phyloP scores from a whole-genome alignment of 1,284 basidiomycete genomes.

The Austropuccinia psidii region DNA sequence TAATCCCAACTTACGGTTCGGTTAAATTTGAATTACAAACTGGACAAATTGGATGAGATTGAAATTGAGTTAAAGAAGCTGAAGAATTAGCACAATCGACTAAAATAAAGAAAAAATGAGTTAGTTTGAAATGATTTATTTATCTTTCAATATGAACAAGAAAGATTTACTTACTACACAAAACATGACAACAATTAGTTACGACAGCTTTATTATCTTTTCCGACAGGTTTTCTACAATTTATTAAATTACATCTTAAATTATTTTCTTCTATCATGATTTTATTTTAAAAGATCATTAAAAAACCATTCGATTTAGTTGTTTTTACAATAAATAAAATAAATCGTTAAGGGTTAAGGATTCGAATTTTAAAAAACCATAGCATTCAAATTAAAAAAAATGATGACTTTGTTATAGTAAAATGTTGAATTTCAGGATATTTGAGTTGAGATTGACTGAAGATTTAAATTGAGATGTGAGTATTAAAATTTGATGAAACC shows the following conservation, averaged over 20 bases:
- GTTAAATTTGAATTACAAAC: background rate
- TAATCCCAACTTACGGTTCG: background rate
- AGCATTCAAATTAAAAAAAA: too few species aligned
- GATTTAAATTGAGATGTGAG: too few species aligned
- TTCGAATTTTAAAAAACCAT: too few species aligned
- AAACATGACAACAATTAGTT: slow-evolving; percentile 5
- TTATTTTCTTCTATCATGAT: too few species aligned
- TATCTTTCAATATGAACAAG: background rate
- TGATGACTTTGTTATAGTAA: too few species aligned
- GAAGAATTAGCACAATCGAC: background rate
- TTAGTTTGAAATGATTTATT: background rate
- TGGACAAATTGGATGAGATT: background rate
- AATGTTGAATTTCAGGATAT: too few species aligned
- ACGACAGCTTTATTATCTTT: background rate
- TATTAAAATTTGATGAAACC: too few species aligned
- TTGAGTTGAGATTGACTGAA: too few species aligned
- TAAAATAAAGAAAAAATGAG: background rate
- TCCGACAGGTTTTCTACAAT: background rate
- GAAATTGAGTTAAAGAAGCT: background rate
- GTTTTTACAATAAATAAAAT: too few species aligned
- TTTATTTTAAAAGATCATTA: too few species aligned
- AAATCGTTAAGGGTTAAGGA: too few species aligned
- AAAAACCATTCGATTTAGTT: too few species aligned
- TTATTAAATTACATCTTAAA: background rate
- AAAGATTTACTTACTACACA: background rate